These are phyloP conservation scores for Trichocomaceae sp. DNA, from an alignment of 2,329 filamentous ascomycete genomes.

Conservation along the genomic window DNA sequence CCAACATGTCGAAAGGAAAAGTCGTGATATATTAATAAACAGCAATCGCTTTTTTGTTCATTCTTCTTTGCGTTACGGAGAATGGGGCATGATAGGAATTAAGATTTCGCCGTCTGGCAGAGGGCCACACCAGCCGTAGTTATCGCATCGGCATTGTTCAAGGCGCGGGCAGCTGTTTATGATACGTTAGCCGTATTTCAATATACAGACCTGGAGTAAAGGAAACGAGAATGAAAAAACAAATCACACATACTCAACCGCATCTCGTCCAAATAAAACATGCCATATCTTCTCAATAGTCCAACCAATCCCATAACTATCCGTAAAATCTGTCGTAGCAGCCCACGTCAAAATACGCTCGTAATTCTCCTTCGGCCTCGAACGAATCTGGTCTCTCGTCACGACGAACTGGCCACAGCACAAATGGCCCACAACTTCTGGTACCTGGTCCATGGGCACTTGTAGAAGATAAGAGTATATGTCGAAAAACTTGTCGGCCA, in stretches of 20 bases:
- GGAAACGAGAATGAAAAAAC: neutral
- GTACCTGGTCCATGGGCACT: conserved; percentile 18
- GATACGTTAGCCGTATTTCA: neutral
- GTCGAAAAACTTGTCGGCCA: conserved; percentile 10
- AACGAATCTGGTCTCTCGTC: conserved; percentile 24
- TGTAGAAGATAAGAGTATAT: conserved; percentile 12
- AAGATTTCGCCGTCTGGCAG: conserved; percentile 21
- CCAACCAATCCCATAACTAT: conserved; percentile 26
- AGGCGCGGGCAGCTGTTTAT: conserved; percentile 21
- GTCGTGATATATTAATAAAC: neutral
- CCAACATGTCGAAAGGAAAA: neutral
- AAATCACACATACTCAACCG: conserved; percentile 23
- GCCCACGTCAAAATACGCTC: conserved; percentile 29
- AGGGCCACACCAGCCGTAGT: conserved; percentile 27
- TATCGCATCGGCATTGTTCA: conserved; percentile 27
- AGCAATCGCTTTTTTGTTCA: neutral
- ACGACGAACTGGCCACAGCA: conserved; percentile 34
- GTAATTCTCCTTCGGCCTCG: conserved; percentile 25
- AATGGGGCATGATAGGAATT: conserved; percentile 12
- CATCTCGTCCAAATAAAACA: conserved; percentile 26
- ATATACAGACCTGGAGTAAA: neutral
- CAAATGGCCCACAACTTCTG: conserved; percentile 24
- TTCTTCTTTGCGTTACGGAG: neutral
- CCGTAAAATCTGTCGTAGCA: conserved; percentile 23
- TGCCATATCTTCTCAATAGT: conserved; percentile 31